Evolutionary conservation across 805 yeast genomes (phyloP), one percentile per base, ranked within the genome.

Genomic region (Starmera quercuum): DNA sequence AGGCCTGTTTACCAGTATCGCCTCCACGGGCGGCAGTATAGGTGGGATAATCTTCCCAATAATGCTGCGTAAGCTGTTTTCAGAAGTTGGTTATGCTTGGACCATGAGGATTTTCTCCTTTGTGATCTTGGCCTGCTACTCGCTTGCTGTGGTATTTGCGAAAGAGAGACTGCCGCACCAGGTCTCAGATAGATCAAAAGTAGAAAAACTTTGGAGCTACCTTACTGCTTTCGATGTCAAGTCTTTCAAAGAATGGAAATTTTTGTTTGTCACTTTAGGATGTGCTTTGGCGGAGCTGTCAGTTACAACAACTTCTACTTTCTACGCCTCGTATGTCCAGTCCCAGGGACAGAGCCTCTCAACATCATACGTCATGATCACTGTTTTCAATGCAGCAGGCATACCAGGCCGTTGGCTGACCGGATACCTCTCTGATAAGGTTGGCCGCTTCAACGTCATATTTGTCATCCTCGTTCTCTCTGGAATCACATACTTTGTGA

Each of bases 41-140:
- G 79, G 79, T 26, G 79, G 78, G 22, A 59, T 68, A 39, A 38
- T 69, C 11, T 71, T 73, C 56, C 79, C 81, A 10, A 47, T 73
- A 17, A 62, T 73, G 56, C 56, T 75, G 37, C 59, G 73, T 37
- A 54, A 59, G 19, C 52, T 75, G 15, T 75, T 65, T 40, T 46
- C 46, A 2, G 49, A 51, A 31, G 59, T 64, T 27, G 81, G 81
- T 1, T 76, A 61, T 42, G 52, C 60, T 4, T 77, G 83, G 82
- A 73, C 81, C 1, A 59, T 74, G 41, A 56, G 82, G 47, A 59
- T 66, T 17, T 46, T 72, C 23, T 75, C 70, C 2, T 67, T 75
- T 35, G 46, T 73, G 4, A 54, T 64, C 31, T 39, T 67, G 7
- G 62, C 42, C 4, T 56, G 71, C 31, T 49, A 63, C 29, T 13